Conservation (phyloP, 129 eudicot species). For the Cynara cardunculus region DNA sequence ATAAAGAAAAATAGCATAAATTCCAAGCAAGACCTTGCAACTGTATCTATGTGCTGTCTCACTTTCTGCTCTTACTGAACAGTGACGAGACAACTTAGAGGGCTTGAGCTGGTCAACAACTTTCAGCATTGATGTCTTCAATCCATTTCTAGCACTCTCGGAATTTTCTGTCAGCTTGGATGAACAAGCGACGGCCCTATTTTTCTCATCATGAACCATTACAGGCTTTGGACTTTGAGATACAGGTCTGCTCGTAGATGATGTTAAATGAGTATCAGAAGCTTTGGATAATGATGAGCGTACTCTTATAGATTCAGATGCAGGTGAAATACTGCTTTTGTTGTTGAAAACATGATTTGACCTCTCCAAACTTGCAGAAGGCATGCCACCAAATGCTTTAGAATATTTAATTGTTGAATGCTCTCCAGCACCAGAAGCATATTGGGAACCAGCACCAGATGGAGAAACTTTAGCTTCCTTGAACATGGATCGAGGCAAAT, state of each 20-base stretch:
- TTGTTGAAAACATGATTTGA: conserved; percentile 11
- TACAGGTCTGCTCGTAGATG: conserved; percentile 20
- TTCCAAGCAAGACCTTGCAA: conserved; percentile 40
- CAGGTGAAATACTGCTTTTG: conserved; percentile 20
- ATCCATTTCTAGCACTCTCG: conserved; percentile 32
- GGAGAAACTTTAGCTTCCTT: conserved; percentile 27
- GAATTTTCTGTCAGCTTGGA: conserved; percentile 21
- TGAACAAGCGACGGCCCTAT: conserved; percentile 19
- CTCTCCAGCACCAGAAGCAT: conserved; percentile 3
- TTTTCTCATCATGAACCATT: conserved; percentile 29
- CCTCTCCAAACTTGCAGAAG: conserved; percentile 13
- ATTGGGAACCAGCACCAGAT: conserved; percentile 3
- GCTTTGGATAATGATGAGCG: conserved; percentile 22
- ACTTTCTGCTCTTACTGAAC: conserved; percentile 35
- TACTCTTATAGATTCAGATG: conserved; percentile 15
- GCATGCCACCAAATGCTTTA: conserved; percentile 9
- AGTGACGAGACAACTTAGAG: conserved; percentile 41
- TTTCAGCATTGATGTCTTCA: conserved; percentile 51
- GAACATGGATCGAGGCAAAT: conserved; percentile 2
- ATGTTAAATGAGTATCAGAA: conserved; percentile 28
- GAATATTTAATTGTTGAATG: conserved; percentile 11
- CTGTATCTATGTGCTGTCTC: conserved; percentile 40
- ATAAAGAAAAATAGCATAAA: background rate
- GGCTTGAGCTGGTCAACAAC: conserved; percentile 58
- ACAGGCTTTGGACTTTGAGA: conserved; percentile 33